Percentiles rank a stretch among this genome's conserved stretches.
phyloP scores from a whole-genome alignment of 2,329 filamentous ascomycete genomes.

The Teratosphaeriaceae sp. region DNA sequence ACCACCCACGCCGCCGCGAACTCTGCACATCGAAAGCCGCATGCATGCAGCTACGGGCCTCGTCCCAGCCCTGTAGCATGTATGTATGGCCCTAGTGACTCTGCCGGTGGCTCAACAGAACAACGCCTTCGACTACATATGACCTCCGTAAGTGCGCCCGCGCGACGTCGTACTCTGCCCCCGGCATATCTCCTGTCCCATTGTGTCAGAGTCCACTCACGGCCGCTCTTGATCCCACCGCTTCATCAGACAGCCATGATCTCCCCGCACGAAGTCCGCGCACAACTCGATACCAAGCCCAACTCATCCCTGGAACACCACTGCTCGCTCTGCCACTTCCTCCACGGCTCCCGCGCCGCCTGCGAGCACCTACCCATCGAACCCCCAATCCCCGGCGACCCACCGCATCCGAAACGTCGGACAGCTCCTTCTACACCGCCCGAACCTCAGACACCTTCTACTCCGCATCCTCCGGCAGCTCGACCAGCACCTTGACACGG shows the following conservation, averaged over 20 bases:
- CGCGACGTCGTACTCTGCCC: too few species aligned
- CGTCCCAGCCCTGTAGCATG: too few species aligned
- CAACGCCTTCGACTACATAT: too few species aligned
- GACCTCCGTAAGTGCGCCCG: too few species aligned
- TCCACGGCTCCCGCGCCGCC: constrained; percentile 9
- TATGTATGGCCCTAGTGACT: too few species aligned
- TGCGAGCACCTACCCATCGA: constrained; percentile 6
- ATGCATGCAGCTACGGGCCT: too few species aligned
- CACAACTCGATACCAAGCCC: constrained; percentile 14
- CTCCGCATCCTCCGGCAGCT: constrained; percentile 7
- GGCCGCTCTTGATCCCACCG: too few species aligned
- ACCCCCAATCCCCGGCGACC: neutral
- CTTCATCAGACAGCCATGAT: constrained; percentile 5
- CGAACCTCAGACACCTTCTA: constrained; percentile 7
- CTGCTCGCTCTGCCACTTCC: constrained; percentile 18
- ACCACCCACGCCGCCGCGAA: too few species aligned
- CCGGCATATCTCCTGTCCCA: too few species aligned
- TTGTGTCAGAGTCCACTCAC: too few species aligned
- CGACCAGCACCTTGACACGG: neutral
- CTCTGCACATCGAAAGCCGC: too few species aligned
- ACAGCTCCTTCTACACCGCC: constrained; percentile 21
- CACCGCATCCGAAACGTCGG: constrained; percentile 12
- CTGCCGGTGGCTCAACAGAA: too few species aligned
- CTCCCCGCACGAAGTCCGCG: constrained; percentile 12
- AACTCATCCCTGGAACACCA: constrained; percentile 13